Evolutionary conservation across 75 land plant species (phyloP), one percentile per base, ranked within the genome.

Genomic region (Pinus tabuliformis): DNA sequence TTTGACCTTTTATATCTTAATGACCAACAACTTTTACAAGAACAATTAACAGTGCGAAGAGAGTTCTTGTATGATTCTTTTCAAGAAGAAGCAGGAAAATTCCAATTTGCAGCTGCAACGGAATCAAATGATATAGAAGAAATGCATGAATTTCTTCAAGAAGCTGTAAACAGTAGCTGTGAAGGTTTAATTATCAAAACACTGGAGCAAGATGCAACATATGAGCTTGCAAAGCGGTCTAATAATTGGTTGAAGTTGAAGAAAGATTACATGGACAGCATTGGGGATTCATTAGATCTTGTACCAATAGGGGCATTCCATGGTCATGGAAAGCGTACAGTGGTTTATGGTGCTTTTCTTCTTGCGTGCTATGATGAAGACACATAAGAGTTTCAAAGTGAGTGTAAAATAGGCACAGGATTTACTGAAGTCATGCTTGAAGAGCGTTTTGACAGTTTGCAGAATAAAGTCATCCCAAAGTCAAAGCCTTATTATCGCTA

Each of bases 251-350:
- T 95, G 71, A 97, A 97, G 88, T 76, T 97, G 78, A 97, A 97
- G 77, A 97, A 97, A 68, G 99, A 95, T 66, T 97, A 97, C 87
- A 97, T 97, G 92, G 96, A 89, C 92, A 97, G 98, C 75, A 84
- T 93, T 81, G 99, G 98, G 15, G 99, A 97, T 66, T 93, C 99
- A 5, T 72, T 97, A n/a, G 99, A 97, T 89, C 83, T 97, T 77
- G 99, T 97, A 33, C 99, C 99, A 13, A 93, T 97, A 82, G 98
- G 91, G 76, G 99, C 98, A 65, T 97, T 95, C 59, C 92, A 93
- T 86, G 99, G 99, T 22, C 88, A 94, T 73, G 99, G 99, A 66
- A 97, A 97, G 71, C 96, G 98, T 30, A 89, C 81, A 97, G 99
- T 98, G 62, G 98, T 91, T 57, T 97, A 91, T 91, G 99, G 99